These are phyloP conservation scores for Malania oleifera DNA, from an alignment of 164 flowering plant species.

Conservation along the genomic window DNA sequence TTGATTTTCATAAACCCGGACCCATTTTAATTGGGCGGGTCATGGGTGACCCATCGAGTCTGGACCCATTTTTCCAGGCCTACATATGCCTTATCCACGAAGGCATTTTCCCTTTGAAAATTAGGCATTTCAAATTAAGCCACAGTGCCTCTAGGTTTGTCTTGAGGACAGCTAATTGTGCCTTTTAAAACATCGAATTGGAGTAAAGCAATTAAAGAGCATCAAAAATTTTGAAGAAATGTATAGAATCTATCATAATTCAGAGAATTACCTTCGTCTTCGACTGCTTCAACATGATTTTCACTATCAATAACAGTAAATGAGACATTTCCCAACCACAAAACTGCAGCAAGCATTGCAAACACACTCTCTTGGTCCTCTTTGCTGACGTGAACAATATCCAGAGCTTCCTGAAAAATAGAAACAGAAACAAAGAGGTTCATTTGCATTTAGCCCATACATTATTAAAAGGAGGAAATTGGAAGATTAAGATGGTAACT, in stretches of 20 bases:
- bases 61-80: too few relatives aligned
- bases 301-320: constrained; percentile 82
- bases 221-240: background rate
- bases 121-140: too few relatives aligned
- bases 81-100: too few relatives aligned
- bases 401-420: constrained; percentile 77
- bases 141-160: too few relatives aligned
- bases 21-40: too few relatives aligned
- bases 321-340: constrained; percentile 93
- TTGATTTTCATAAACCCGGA: too few relatives aligned
- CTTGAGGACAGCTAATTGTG: too few relatives aligned
- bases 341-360: constrained; percentile 93
- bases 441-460: background rate
- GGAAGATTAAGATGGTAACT: background rate
- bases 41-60: too few relatives aligned
- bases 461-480: background rate
- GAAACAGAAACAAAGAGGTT: background rate
- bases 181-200: too few relatives aligned
- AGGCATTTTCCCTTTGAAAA: too few relatives aligned
- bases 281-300: constrained; percentile 85
- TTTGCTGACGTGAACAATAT: constrained; percentile 85
- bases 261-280: constrained; percentile 68
- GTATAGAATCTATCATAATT: background rate
- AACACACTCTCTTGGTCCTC: constrained; percentile 88
- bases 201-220: too few relatives aligned